These are phyloP conservation scores for Kodamaea laetipori DNA, from an alignment of 805 yeast genomes.

Conservation along the genomic window DNA sequence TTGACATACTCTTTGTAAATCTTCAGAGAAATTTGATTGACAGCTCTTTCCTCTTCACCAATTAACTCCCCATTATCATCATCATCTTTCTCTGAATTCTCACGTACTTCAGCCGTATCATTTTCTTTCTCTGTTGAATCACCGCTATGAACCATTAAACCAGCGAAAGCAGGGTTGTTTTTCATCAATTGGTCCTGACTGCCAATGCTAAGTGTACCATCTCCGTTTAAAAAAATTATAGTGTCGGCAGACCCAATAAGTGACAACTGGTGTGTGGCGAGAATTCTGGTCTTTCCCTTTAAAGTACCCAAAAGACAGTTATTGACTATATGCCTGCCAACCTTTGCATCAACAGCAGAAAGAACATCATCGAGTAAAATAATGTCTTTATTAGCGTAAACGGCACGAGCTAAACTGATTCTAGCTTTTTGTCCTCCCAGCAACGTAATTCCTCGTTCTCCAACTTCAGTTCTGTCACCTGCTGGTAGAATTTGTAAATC, in stretches of 20 bases:
- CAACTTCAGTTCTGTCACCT: slow-evolving; percentile 78
- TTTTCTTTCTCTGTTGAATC: not conserved
- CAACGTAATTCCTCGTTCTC: slow-evolving; percentile 81
- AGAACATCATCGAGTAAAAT: slow-evolving; percentile 75
- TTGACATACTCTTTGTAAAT: slow-evolving; percentile 35
- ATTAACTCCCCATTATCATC: slow-evolving; percentile 13
- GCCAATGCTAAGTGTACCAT: slow-evolving; percentile 62
- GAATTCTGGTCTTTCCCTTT: slow-evolving; percentile 61
- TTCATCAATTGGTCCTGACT: slow-evolving; percentile 53
- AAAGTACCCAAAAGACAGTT: slow-evolving; percentile 65
- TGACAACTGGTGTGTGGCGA: slow-evolving; percentile 84
- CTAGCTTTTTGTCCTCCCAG: slow-evolving; percentile 93
- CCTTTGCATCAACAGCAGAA: slow-evolving; percentile 84
- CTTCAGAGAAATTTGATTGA: slow-evolving; percentile 28
- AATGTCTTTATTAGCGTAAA: slow-evolving; percentile 67
- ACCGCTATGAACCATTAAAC: slow-evolving; percentile 35
- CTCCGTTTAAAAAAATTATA: slow-evolving; percentile 66
- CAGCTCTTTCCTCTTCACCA: slow-evolving; percentile 23
- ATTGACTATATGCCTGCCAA: slow-evolving; percentile 75
- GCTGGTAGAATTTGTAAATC: slow-evolving; percentile 69
- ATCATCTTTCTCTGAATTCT: too few relatives aligned
- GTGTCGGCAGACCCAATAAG: slow-evolving; percentile 69
- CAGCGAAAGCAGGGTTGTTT: slow-evolving; percentile 36
- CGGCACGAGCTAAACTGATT: slow-evolving; percentile 75
- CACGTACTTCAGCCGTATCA: slow-evolving; percentile 24